Conservation (phyloP, 2,329 filamentous ascomycete species). For the Juglanconis juglandina region DNA sequence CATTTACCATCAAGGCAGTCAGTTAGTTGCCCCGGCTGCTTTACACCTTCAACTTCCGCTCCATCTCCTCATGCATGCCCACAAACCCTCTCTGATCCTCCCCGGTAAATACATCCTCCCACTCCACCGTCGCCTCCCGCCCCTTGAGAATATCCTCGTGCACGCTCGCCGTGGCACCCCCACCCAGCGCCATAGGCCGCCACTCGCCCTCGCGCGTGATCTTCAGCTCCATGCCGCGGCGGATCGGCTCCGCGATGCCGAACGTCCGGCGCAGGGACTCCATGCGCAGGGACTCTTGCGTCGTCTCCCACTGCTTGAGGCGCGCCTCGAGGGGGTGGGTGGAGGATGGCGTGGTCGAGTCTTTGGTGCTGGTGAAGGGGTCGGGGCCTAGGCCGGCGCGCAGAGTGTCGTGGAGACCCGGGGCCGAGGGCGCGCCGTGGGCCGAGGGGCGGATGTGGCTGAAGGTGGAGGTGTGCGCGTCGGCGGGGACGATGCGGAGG, state of each 20-base stretch:
- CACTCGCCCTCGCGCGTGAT: conserved; percentile 78
- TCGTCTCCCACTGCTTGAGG: conserved; percentile 83
- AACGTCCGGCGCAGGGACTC: conserved; percentile 81
- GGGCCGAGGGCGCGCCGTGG: conserved; percentile 80
- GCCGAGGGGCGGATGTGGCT: conserved; percentile 55
- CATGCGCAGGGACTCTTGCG: conserved; percentile 86
- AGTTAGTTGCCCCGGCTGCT: conserved; percentile 8
- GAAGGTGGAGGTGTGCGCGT: conserved; percentile 63
- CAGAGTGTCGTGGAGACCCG: conserved; percentile 89
- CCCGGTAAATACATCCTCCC: conserved; percentile 91
- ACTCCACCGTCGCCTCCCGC: conserved; percentile 71
- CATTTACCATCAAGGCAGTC: neutral
- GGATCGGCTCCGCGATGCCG: conserved; percentile 88
- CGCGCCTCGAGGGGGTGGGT: conserved; percentile 89
- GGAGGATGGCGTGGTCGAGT: conserved; percentile 51
- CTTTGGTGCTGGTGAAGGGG: conserved; percentile 42
- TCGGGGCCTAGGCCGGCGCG: conserved; percentile 75
- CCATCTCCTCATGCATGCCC: conserved; percentile 88
- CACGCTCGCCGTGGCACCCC: conserved; percentile 58
- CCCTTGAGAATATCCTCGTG: conserved; percentile 88
- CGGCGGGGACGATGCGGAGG: conserved; percentile 80
- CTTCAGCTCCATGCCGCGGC: conserved; percentile 91
- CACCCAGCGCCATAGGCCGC: conserved; percentile 68
- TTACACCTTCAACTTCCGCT: conserved; percentile 81
- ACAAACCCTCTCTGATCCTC: conserved; percentile 68